Base-by-base conservation (phyloP, 768 basidiomycete genomes). In the Pleurotus citrinopileatus region DNA sequence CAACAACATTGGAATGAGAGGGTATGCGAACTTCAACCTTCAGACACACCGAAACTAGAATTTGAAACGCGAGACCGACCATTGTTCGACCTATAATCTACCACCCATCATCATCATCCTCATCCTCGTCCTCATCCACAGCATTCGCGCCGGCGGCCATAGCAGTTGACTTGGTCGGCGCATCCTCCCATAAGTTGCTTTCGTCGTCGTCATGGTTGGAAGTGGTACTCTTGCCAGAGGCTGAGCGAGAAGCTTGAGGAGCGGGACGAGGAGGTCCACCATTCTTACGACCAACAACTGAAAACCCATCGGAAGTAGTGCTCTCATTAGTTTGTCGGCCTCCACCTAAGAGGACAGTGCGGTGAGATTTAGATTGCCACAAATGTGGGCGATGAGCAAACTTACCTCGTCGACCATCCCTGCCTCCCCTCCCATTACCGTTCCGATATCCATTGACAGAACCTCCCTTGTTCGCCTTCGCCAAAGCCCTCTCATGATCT, bases 401-500 rank as follows among this genome's bases (percentile, higher is more conserved):
- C 32, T 27, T 28, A 22, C 52, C 48, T 58, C 58, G 51, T 50
- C 55, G 15, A 48, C 51, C 40, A 29, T 38, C 55, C 54, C 55
- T 10, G 52, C 51, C 40, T 32, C 43, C 55, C 54, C 55, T 10
- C 38, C 43, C 12, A 40, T 36, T 12, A 28, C 26, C 50, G 26
- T 60, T 3, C 19, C 47, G 60, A 60, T 43, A n/a, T 34, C 59
- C 45, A 46, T 32, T 34, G 44, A 55, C 64, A 32, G 38, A 8
- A 8, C 38, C 38, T 9, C 38, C 38, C 53, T 55, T 56, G 27
- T 55, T 47, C 43, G 59, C 64, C 57, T 63, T 59, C 58, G 65
- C 63, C 51, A 62, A 61, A 36, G 66, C 62, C 42, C 55, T 54
- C 52, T 63, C 63, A 58, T 63, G 57, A 57, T 66, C 63, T 58